phyloP scores from a whole-genome alignment of 140 eudicot species.

The Anethum foeniculum region DNA sequence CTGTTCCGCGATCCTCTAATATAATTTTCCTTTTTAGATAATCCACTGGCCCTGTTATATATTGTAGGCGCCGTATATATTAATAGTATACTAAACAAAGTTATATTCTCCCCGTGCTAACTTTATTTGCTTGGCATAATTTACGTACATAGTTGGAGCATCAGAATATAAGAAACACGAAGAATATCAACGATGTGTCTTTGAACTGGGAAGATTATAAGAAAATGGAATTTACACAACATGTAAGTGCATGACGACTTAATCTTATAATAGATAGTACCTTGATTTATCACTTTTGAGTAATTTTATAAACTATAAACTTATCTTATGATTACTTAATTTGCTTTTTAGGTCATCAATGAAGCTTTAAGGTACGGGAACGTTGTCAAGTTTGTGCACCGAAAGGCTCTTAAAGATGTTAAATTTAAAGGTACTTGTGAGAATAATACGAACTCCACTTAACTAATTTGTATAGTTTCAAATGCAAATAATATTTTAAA shows the following conservation, averaged over 20 bases:
- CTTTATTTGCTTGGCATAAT: slow-evolving; percentile 3
- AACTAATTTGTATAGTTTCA: not conserved
- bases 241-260: slow-evolving; percentile 35
- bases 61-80: not conserved
- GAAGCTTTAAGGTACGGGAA: slow-evolving; percentile 84
- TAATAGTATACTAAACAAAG: not conserved
- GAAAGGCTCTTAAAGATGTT: slow-evolving; percentile 75
- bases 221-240: slow-evolving; percentile 68
- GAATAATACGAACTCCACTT: slow-evolving; percentile 2
- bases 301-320: not conserved
- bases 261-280: not conserved
- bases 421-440: slow-evolving; percentile 50
- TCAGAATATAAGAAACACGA: slow-evolving; percentile 57
- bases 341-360: slow-evolving; percentile 48
- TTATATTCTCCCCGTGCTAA: not conserved
- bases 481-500: not conserved
- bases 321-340: slow-evolving; percentile 2
- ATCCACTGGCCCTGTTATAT: not conserved
- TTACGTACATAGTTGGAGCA: slow-evolving; percentile 49
- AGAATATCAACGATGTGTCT: slow-evolving; percentile 37
- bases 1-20: not conserved
- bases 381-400: slow-evolving; percentile 79
- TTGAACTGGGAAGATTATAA: slow-evolving; percentile 74
- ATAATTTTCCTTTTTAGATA: not conserved
- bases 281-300: not conserved